phyloP scores from a whole-genome alignment of 75 land plant species.

The Cryptomeria japonica region DNA sequence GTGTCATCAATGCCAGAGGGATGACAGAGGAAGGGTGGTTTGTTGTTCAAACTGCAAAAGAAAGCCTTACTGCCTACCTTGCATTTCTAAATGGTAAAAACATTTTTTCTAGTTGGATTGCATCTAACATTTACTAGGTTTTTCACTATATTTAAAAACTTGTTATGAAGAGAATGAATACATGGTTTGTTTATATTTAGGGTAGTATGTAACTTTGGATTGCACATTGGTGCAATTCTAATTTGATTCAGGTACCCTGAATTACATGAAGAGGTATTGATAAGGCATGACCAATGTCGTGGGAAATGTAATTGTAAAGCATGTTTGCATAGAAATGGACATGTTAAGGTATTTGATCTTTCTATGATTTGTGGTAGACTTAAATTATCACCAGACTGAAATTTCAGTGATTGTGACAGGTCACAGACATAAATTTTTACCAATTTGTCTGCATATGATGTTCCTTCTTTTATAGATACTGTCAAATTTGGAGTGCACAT shows the following conservation, averaged over 20 bases:
- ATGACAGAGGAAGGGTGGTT: conserved; percentile 47
- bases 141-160: neutral
- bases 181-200: neutral
- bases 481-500: neutral
- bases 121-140: conserved; percentile 3
- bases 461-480: neutral
- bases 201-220: neutral
- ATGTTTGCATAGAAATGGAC: conserved; percentile 59
- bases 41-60: conserved; percentile 76
- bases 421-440: neutral
- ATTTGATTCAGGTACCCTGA: conserved; percentile 64
- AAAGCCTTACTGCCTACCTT: conserved; percentile 75
- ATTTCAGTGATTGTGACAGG: neutral
- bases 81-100: conserved; percentile 75
- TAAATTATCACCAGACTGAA: neutral
- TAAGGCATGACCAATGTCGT: conserved; percentile 80
- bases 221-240: neutral
- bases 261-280: conserved; percentile 57
- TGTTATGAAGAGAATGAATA: neutral
- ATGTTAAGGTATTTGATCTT: conserved; percentile 59
- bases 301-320: conserved; percentile 82
- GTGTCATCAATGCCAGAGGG: conserved; percentile 89
- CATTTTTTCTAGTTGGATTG: neutral
- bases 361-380: neutral
- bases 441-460: neutral